phyloP scores from a whole-genome alignment of 106 monocot species.

The Dactylorhiza incarnata region DNA sequence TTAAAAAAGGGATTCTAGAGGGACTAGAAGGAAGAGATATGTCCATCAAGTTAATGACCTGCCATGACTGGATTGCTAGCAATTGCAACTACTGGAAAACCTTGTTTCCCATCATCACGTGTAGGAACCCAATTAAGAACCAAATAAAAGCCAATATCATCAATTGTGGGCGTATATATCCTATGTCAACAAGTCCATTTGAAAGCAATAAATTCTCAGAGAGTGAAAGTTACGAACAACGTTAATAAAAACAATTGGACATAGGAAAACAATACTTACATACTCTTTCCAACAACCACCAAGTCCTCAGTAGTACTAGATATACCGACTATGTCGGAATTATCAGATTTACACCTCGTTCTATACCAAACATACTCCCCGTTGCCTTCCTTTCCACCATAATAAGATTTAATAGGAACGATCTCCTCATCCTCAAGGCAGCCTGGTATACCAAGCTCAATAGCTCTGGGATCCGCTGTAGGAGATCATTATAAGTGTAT shows the following conservation, averaged over 20 bases:
- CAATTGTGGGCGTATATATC: constrained; percentile 74
- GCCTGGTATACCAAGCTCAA: constrained; percentile 60
- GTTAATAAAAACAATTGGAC: neutral
- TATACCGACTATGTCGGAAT: constrained; percentile 24
- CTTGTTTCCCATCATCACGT: constrained; percentile 74
- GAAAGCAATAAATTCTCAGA: neutral
- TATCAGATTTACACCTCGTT: constrained; percentile 44
- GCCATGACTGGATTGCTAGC: constrained; percentile 66
- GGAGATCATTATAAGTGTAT: neutral
- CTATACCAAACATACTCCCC: constrained; percentile 78
- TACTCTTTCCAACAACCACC: constrained; percentile 46
- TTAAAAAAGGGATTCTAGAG: neutral
- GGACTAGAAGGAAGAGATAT: neutral
- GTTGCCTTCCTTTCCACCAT: constrained; percentile 84
- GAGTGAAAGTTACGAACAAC: neutral
- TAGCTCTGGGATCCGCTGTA: constrained; percentile 73
- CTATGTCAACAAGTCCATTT: constrained; percentile 27
- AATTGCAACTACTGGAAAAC: constrained; percentile 52
- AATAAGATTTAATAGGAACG: constrained; percentile 74
- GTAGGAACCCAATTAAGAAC: constrained; percentile 77
- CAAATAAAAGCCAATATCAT: constrained; percentile 78
- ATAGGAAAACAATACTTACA: constrained; percentile 36
- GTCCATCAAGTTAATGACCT: constrained; percentile 38
- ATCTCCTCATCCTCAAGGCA: constrained; percentile 76
- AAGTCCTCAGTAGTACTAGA: constrained; percentile 22